Conservation (phyloP, 1,284 basidiomycete genomes). For the Cryptococcus sp. region DNA sequence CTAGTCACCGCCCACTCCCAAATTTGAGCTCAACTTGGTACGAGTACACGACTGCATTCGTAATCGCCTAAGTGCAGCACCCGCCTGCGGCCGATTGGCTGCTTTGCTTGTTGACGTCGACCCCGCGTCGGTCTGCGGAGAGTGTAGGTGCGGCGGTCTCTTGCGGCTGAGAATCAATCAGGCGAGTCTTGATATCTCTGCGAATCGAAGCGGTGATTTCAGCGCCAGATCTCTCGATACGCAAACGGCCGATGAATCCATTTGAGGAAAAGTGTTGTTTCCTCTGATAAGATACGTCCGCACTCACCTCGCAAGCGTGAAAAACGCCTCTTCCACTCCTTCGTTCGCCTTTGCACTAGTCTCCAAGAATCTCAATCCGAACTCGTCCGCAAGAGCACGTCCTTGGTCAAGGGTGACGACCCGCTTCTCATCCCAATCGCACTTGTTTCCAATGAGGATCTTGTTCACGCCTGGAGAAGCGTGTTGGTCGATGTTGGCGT, state of each 20-base stretch:
- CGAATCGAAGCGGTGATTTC: neutral
- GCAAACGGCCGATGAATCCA: neutral
- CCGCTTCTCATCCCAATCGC: slow-evolving; percentile 97
- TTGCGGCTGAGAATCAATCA: slow-evolving; percentile 92
- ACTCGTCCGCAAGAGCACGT: slow-evolving; percentile 70
- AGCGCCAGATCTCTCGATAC: slow-evolving; percentile 10
- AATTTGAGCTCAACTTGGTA: too few species aligned
- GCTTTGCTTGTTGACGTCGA: slow-evolving; percentile 43
- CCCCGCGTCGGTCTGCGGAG: slow-evolving; percentile 37
- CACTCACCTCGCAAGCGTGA: slow-evolving; percentile 85
- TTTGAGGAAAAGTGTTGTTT: too few species aligned
- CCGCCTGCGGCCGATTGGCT: slow-evolving; percentile 30
- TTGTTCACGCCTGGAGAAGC: slow-evolving; percentile 99
- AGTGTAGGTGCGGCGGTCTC: slow-evolving; percentile 50
- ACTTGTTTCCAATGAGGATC: slow-evolving; percentile 98
- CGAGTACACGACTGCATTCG: too few species aligned
- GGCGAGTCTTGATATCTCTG: slow-evolving; percentile 93
- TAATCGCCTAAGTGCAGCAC: slow-evolving; percentile 33
- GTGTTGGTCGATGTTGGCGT: slow-evolving; percentile 97
- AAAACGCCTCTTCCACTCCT: slow-evolving; percentile 98
- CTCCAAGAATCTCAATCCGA: slow-evolving; percentile 96
- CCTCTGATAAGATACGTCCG: neutral
- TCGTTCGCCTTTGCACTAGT: slow-evolving; percentile 97
- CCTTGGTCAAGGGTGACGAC: slow-evolving; percentile 74
- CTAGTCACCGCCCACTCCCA: too few species aligned